Evolutionary conservation across 352 stramenopile genomes (phyloP).

Genomic region (Phytophthora vignae): DNA sequence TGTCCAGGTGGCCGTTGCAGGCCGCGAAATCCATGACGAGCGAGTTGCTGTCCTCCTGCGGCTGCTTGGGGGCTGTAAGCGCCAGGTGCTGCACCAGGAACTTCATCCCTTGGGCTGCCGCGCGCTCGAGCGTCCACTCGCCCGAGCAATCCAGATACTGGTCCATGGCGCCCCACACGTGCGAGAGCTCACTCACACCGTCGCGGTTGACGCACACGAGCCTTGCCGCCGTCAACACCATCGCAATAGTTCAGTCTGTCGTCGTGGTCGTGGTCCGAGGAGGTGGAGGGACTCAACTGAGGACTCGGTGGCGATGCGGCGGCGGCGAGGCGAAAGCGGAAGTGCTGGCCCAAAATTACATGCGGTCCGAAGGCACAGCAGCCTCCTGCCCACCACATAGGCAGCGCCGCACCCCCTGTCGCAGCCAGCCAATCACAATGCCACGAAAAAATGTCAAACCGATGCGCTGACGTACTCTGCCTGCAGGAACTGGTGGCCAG

Average conservation of each 20-base stretch:
- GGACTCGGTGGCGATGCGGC: slow-evolving; percentile 19
- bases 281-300: background rate
- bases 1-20: slow-evolving; percentile 72
- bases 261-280: slow-evolving; percentile 11
- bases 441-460: slow-evolving; percentile 5
- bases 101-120: slow-evolving; percentile 65
- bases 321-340: slow-evolving; percentile 29
- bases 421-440: slow-evolving; percentile 28
- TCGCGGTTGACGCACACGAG: slow-evolving; percentile 54
- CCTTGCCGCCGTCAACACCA: slow-evolving; percentile 64
- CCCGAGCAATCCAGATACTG: slow-evolving; percentile 64
- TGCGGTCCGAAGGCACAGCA: background rate
- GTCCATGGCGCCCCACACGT: slow-evolving; percentile 60
- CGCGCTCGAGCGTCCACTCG: slow-evolving; percentile 69
- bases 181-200: slow-evolving; percentile 61
- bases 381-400: slow-evolving; percentile 4
- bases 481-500: slow-evolving; percentile 8
- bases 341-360: slow-evolving; percentile 12
- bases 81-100: slow-evolving; percentile 77
- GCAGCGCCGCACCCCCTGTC: slow-evolving; percentile 24
- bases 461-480: slow-evolving; percentile 9
- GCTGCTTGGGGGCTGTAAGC: slow-evolving; percentile 35
- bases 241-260: slow-evolving; percentile 28
- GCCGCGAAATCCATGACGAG: slow-evolving; percentile 82
- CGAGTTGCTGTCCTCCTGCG: slow-evolving; percentile 41